Percentiles rank a stretch among this genome's conserved stretches.
Conservation (phyloP, 2,329 filamentous ascomycete species). For the Diaporthe citrichinensis region DNA sequence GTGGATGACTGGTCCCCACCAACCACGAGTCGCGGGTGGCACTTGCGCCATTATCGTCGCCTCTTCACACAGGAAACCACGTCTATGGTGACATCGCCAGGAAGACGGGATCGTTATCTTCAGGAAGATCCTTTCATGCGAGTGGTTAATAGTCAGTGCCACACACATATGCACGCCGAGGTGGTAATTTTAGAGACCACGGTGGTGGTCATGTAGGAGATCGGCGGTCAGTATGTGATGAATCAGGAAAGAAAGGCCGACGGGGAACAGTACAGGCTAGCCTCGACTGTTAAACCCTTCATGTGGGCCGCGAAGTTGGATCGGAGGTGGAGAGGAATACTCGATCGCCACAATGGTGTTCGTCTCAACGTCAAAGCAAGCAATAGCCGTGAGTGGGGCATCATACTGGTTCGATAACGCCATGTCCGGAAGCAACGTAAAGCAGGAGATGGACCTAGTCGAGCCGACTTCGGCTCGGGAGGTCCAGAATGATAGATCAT, state of each 20-base stretch:
- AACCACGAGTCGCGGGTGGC: constrained; percentile 17
- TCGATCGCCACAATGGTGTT: constrained; percentile 10
- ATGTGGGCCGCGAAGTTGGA: constrained; percentile 4
- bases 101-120: not conserved
- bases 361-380: not conserved
- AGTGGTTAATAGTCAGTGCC: constrained; percentile 24
- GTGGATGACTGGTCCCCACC: not conserved
- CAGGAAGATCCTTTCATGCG: not conserved
- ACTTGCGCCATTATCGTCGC: not conserved
- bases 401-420: not conserved
- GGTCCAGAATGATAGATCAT: not conserved
- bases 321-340: not conserved
- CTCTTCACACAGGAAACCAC: not conserved
- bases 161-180: constrained; percentile 13
- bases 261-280: not conserved
- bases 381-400: not conserved
- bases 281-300: not conserved
- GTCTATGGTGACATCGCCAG: not conserved
- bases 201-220: not conserved
- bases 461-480: not conserved
- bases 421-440: not conserved
- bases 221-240: not conserved
- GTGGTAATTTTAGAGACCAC: constrained; percentile 5
- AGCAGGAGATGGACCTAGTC: not conserved
- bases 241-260: not conserved